Base-by-base conservation (phyloP, 139 green algal genomes). In the Asterochloris sp. region DNA sequence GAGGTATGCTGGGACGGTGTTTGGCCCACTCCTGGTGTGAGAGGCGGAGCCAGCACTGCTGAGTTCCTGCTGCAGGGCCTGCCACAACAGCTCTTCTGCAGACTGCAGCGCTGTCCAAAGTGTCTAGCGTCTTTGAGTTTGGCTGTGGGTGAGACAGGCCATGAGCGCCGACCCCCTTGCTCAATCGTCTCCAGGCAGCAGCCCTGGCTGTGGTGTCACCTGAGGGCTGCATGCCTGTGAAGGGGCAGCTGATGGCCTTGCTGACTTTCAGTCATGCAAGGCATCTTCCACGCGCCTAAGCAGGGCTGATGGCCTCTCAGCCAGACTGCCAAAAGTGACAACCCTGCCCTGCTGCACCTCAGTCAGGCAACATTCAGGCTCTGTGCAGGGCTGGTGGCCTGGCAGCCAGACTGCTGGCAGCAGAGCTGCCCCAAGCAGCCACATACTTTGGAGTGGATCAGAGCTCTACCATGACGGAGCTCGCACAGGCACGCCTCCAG, bases 371-470 rank as follows among this genome's bases (percentile, higher is more conserved):
- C 2, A 8, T 71, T 8, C 4, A 14, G 27, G 15, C 38, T 9
- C 16, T 63, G 12, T 80, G 60, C 60, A 80, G 76, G 29, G 60
- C 76, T 60, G 76, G 76, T 38, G 76, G 76, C 38, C 23, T 80
- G 10, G 76, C 76, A 69, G 76, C 67, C 0, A 12, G n/a, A 21
- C 24, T 80, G 60, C 24, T 80, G 23, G 67, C 76, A 54, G 68
- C 23, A 38, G 76, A 69, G 54, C 61, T 80, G 8, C 60, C 38
- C 28, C 23, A 19, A 21, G 10, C 69, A 60, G 67, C 60, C 76
- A 29, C 19, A n/a, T 80, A 80, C 47, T 29, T 69, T 69, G 76
- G 60, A 69, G 76, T 80, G 13, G 76, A 80, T 80, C 76, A 80
- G 61, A 80, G 76, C n/a, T 27, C 54, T 17, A 62, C 68, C 10